A percentile compares a stretch with the other conserved stretches of the same genome.
These are phyloP conservation scores for Primulina huaijiensis DNA, from an alignment of 257 asterid genomes.

Conservation along the genomic window DNA sequence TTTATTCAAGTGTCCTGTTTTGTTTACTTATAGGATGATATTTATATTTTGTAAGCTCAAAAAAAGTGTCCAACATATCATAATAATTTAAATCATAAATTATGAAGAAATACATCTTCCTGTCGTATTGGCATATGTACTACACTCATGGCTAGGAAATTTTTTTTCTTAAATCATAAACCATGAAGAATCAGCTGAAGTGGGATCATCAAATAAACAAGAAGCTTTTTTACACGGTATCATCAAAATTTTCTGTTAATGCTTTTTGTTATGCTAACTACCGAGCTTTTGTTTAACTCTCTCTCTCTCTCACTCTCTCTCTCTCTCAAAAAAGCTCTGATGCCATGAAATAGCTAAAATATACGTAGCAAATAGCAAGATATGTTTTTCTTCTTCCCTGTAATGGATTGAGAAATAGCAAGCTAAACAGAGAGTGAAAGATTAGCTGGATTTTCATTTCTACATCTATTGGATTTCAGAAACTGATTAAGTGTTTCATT, in stretches of 20 bases:
- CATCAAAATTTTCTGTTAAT: no score
- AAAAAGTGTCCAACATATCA: no score
- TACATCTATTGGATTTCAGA: constrained; percentile 12
- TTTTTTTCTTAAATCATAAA: neutral
- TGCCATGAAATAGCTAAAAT: neutral
- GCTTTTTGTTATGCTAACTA: no score
- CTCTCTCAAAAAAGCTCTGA: no score
- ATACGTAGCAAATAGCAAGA: no score
- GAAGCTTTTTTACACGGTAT: no score
- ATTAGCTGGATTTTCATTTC: neutral
- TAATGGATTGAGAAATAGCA: neutral
- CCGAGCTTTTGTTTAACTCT: no score
- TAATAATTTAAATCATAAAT: no score
- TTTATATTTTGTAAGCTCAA: neutral
- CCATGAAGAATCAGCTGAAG: neutral
- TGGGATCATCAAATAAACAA: no score
- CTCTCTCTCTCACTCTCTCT: no score
- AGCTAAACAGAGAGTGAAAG: neutral
- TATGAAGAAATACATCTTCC: neutral
- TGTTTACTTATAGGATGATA: neutral
- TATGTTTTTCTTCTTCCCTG: neutral
- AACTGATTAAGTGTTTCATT: constrained; percentile 10
- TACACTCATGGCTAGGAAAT: no score
- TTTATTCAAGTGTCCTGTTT: neutral
- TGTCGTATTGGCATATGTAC: neutral